Percentiles rank a stretch among this genome's conserved stretches.
phyloP scores from a whole-genome alignment of 2,329 filamentous ascomycete genomes.

The Fusarium brevicatenulatum region DNA sequence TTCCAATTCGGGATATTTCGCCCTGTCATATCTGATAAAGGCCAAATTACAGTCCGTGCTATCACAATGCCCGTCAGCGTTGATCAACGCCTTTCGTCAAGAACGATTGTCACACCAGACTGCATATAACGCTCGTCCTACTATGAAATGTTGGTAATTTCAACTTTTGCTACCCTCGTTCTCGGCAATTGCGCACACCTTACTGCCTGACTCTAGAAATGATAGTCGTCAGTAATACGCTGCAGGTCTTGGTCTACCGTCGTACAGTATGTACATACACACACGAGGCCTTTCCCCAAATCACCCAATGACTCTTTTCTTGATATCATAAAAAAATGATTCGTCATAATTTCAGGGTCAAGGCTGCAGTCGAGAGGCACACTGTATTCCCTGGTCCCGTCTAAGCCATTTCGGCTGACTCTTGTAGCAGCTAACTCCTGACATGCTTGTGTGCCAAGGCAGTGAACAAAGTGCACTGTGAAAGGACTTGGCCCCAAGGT shows the following conservation, averaged over 20 bases:
- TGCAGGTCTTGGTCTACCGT: conserved; percentile 14
- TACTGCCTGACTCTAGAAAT: conserved; percentile 6
- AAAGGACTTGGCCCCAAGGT: conserved; percentile 18
- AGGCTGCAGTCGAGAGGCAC: conserved; percentile 4
- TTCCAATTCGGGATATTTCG: conserved; percentile 3
- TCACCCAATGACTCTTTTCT: conserved; percentile 2
- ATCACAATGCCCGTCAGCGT: background rate
- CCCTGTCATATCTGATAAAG: conserved; percentile 25
- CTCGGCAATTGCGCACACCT: conserved; percentile 18
- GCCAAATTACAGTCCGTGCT: background rate
- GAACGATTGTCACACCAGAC: conserved; percentile 10
- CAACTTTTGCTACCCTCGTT: background rate
- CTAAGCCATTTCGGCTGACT: conserved; percentile 19
- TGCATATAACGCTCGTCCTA: conserved; percentile 3
- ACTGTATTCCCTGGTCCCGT: background rate
- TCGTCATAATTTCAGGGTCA: conserved; percentile 35
- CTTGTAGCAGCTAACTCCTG: conserved; percentile 16
- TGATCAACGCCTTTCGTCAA: conserved; percentile 8
- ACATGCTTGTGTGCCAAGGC: background rate
- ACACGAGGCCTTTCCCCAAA: background rate
- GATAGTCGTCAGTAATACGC: conserved; percentile 20
- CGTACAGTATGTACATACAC: background rate
- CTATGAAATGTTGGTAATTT: background rate
- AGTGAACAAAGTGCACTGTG: conserved; percentile 28
- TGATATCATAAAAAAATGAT: conserved; percentile 37